Percentiles rank a stretch among this genome's conserved stretches.
These are phyloP conservation scores for Pachyrhizus erosus DNA, from an alignment of 306 rosid species.

Conservation along the genomic window DNA sequence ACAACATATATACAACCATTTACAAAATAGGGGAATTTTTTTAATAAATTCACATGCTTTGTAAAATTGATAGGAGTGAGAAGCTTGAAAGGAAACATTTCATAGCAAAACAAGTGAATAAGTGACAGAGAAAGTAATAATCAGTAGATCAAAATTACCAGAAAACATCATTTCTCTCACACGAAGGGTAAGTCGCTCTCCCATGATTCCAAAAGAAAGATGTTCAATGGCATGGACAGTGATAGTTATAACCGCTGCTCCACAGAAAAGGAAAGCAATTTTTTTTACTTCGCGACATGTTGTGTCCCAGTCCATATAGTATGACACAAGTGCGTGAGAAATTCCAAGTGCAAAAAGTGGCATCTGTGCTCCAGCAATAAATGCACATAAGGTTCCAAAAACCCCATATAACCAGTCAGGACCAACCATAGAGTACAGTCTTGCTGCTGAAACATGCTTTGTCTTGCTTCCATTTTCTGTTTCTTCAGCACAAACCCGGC, in stretches of 20 bases:
- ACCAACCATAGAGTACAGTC: conserved; percentile 83
- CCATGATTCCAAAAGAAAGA: conserved; percentile 91
- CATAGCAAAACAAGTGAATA: background rate
- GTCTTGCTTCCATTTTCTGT: conserved; percentile 53
- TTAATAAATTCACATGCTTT: background rate
- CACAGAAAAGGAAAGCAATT: conserved; percentile 78
- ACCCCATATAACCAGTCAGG: conserved; percentile 91
- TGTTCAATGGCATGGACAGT: conserved; percentile 83
- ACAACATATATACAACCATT: background rate
- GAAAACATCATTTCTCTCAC: conserved; percentile 89
- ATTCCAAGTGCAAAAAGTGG: conserved; percentile 95
- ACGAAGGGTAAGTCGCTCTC: conserved; percentile 94
- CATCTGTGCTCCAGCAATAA: conserved; percentile 96
- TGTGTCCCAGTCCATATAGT: conserved; percentile 94
- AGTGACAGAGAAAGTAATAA: background rate
- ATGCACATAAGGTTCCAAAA: conserved; percentile 75
- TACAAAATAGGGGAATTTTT: conserved; percentile 14
- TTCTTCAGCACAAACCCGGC: conserved; percentile 65
- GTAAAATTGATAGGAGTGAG: conserved; percentile 2
- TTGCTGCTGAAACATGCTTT: conserved; percentile 60
- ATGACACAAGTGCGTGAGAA: conserved; percentile 92
- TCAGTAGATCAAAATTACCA: conserved; percentile 55
- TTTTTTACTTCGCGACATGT: conserved; percentile 75
- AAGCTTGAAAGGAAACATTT: conserved; percentile 26
- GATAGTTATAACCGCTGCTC: conserved; percentile 72